Evolutionary conservation across 129 eudicot genomes (phyloP).

Genomic region (Chrysanthemum makinoi): DNA sequence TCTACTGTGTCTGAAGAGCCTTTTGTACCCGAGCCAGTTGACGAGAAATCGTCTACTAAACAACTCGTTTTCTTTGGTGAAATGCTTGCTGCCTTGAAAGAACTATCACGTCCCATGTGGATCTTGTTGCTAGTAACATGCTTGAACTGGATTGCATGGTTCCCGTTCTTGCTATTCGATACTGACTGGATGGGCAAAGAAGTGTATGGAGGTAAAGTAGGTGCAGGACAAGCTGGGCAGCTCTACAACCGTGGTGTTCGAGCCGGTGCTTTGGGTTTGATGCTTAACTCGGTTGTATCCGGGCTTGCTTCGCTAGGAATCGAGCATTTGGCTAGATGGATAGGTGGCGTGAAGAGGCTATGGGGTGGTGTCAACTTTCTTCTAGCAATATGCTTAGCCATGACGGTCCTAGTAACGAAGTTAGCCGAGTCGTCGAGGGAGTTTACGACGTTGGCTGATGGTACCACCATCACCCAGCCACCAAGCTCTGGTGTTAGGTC

Average conservation of each 20-base stretch:
- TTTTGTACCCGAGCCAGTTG: constrained; percentile 18
- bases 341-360: constrained; percentile 40
- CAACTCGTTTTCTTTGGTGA: constrained; percentile 17
- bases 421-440: constrained; percentile 31
- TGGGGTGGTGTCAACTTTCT: constrained; percentile 54
- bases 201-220: constrained; percentile 55
- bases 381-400: constrained; percentile 37
- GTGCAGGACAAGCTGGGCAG: not conserved
- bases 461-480: not conserved
- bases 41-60: constrained; percentile 1
- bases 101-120: constrained; percentile 44
- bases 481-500: constrained; percentile 37
- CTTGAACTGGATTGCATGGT: constrained; percentile 66
- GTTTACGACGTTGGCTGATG: constrained; percentile 1
- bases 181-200: constrained; percentile 92
- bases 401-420: constrained; percentile 38
- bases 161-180: constrained; percentile 57
- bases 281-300: constrained; percentile 42
- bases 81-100: constrained; percentile 31
- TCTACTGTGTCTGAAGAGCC: constrained; percentile 39
- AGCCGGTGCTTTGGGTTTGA: constrained; percentile 54
- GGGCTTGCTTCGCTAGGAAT: constrained; percentile 44
- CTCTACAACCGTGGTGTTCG: constrained; percentile 55
- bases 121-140: constrained; percentile 47
- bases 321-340: constrained; percentile 29